Conservation (phyloP, 2,329 filamentous ascomycete species). For the Neonectria coccinea region DNA sequence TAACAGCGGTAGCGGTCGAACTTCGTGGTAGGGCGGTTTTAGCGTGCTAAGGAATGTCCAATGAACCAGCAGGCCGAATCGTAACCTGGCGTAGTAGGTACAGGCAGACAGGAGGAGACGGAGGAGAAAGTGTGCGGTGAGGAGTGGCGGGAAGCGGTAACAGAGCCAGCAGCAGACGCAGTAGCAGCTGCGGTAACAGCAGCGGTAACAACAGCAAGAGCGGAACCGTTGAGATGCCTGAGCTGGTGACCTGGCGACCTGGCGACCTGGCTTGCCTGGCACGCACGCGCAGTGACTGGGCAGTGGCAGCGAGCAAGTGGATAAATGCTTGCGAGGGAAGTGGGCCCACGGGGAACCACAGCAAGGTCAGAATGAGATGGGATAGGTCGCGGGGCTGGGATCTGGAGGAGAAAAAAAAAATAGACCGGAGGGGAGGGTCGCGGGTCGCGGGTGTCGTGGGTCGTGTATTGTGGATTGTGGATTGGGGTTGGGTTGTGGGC, state of each 20-base stretch:
- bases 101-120: not conserved
- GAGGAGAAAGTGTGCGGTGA: not conserved
- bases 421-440: slow-evolving; percentile 41
- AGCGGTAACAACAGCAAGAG: slow-evolving; percentile 34
- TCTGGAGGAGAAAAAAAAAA: slow-evolving; percentile 41
- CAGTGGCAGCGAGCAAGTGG: slow-evolving; percentile 37
- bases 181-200: slow-evolving; percentile 13
- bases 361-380: slow-evolving; percentile 35
- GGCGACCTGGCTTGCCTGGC: slow-evolving; percentile 28
- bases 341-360: slow-evolving; percentile 48
- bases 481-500: slow-evolving; percentile 24
- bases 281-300: slow-evolving; percentile 38
- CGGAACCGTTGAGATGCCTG: slow-evolving; percentile 44
- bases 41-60: slow-evolving; percentile 24
- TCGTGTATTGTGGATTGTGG: slow-evolving; percentile 16
- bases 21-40: slow-evolving; percentile 24
- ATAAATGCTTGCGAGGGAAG: slow-evolving; percentile 42
- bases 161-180: slow-evolving; percentile 1
- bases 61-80: slow-evolving; percentile 18
- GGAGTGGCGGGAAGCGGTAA: not conserved
- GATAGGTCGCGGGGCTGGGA: slow-evolving; percentile 43
- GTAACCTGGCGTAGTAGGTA: slow-evolving; percentile 19
- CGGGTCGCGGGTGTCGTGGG: slow-evolving; percentile 25
- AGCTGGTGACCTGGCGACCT: slow-evolving; percentile 21
- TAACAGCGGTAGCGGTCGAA: slow-evolving; percentile 27